A percentile compares a stretch with the other conserved stretches of the same genome.
These are phyloP conservation scores for Cicer bijugum DNA, from an alignment of 306 rosid genomes.

Conservation along the genomic window DNA sequence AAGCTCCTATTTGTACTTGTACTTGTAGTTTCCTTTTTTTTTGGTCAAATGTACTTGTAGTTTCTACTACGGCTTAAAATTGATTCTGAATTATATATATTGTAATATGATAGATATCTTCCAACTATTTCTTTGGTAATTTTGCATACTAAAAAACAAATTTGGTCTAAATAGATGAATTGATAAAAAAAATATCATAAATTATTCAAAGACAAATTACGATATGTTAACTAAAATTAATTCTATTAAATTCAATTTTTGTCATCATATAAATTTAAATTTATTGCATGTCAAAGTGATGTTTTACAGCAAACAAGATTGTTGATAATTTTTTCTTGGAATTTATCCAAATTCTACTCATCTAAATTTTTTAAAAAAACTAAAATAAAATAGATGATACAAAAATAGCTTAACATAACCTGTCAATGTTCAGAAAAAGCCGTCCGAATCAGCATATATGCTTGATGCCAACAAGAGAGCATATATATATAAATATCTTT, in stretches of 20 bases:
- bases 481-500: constrained; percentile 34
- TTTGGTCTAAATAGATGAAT: not conserved
- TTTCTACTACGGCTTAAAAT: not conserved
- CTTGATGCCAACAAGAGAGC: constrained; percentile 48
- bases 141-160: no score
- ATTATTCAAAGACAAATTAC: not conserved
- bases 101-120: not conserved
- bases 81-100: not conserved
- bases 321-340: no score
- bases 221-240: not conserved
- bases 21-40: no score
- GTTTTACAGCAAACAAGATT: no score
- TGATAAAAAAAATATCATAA: not conserved
- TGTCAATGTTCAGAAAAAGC: constrained; percentile 23
- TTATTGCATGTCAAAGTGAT: no score
- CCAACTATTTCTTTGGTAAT: not conserved
- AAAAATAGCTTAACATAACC: constrained; percentile 1
- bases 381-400: no score
- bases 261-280: no score
- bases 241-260: not conserved
- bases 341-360: no score
- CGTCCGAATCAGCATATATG: constrained; percentile 43
- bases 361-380: no score
- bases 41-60: not conserved
- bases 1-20: no score